These are phyloP conservation scores for Xenosphaeropsis pyriputrescens DNA, from an alignment of 2,329 filamentous ascomycete species.

Conservation along the genomic window DNA sequence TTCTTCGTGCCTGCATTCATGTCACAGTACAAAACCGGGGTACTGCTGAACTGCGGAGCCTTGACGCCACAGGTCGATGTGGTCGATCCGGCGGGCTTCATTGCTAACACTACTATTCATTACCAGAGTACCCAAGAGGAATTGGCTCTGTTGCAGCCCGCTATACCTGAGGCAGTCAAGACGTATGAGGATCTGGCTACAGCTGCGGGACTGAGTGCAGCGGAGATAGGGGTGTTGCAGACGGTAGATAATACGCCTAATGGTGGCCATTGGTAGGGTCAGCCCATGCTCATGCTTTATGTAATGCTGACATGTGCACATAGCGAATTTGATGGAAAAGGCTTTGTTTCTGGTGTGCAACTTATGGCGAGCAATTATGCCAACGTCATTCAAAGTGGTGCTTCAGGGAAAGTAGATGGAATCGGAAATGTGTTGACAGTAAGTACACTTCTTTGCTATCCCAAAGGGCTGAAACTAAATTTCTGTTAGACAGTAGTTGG, in stretches of 20 bases:
- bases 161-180: conserved; percentile 32
- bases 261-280: conserved; percentile 30
- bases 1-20: conserved; percentile 39
- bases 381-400: conserved; percentile 33
- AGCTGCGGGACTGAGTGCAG: conserved; percentile 24
- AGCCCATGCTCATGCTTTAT: no score
- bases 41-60: conserved; percentile 40
- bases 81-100: conserved; percentile 23
- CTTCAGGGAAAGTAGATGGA: conserved; percentile 31
- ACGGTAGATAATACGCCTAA: conserved; percentile 40
- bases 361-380: conserved; percentile 37
- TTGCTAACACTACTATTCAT: conserved; percentile 33
- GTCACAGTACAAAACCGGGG: conserved; percentile 23
- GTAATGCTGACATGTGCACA: no score
- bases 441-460: conserved; percentile 2
- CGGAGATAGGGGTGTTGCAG: conserved; percentile 33
- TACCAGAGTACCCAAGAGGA: conserved; percentile 40
- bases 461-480: no score
- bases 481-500: no score
- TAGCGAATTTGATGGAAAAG: conserved; percentile 36
- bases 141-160: conserved; percentile 29
- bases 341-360: conserved; percentile 40
- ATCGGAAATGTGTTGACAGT: conserved; percentile 31
- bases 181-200: conserved; percentile 34
- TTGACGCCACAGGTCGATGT: conserved; percentile 36